Base-by-base conservation (phyloP, 2,329 filamentous ascomycete genomes). In the Geoglossum cookeanum region DNA sequence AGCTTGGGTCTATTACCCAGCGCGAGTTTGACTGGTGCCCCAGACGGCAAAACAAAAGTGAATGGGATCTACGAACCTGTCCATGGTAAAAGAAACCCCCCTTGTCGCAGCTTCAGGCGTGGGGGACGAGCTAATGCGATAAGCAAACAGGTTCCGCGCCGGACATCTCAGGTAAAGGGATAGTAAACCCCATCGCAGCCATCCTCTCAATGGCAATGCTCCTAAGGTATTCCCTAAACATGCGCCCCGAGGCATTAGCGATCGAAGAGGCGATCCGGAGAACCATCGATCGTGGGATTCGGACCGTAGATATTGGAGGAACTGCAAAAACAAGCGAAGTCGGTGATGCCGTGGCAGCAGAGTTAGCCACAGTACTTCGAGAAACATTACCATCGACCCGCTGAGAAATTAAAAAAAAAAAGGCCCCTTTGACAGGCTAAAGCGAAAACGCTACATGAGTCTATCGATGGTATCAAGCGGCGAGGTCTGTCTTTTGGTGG, bases 51-150 rank as follows among this genome's bases (percentile, higher is more conserved):
- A 75, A 79, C 76, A 64, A 83, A 79, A 69, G 87, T 90, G 67
- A 95, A 94, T 68, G 91, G 89, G 64, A 95, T 97, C 66, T 98
- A 95, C 69, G 91, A 97, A 77, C 91, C 91, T 30, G 97, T 98
- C 65, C 91, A 98, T 70, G 90, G 87, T 88, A 75, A 65, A 74
- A 22, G 22, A 22, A 22, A 64, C 6, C n/a, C 22, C 45, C 55
- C 15, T 55, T 49, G 1, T 32, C 47, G n/a, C 8, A 33, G n/a
- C 29, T 33, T 8, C 22, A 2, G 22, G 5, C 42, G 4, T 4
- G n/a, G 4, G 1, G 53, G 3, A 2, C 32, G 13, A 59, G 57
- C 47, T 37, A 58, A 22, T 7, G 35, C 51, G 9, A 9, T 7
- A 27, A 44, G 22, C 22, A 22, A 11, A 29, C 55, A 86, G 85